Evolutionary conservation across 176 grass and related monocot genomes (phyloP).

Genomic region (Alopecurus myosuroides): DNA sequence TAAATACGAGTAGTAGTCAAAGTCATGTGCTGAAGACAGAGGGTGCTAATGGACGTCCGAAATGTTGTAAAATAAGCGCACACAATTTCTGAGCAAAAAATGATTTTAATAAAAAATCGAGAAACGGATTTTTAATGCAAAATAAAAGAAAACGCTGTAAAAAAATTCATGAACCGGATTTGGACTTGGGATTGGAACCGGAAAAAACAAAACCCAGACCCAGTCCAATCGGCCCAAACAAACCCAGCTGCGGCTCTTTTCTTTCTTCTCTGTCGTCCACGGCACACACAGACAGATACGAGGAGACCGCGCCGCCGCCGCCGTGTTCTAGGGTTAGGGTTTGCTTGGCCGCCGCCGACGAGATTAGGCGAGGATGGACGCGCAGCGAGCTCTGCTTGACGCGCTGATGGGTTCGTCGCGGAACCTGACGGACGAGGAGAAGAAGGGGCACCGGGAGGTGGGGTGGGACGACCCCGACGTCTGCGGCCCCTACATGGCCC

Average conservation of each 20-base stretch:
- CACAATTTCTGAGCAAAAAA: too few relatives aligned
- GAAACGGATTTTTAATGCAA: too few relatives aligned
- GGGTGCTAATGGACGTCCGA: too few relatives aligned
- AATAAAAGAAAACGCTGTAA: too few relatives aligned
- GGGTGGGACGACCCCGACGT: constrained; percentile 17
- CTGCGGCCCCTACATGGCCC: background rate
- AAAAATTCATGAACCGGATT: too few relatives aligned
- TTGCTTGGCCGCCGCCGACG: background rate
- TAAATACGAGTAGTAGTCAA: too few relatives aligned
- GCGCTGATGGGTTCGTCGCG: constrained; percentile 6
- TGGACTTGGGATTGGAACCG: too few relatives aligned
- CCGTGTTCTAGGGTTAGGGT: background rate
- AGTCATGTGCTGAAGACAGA: too few relatives aligned
- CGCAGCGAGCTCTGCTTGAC: constrained; percentile 9
- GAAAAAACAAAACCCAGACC: too few relatives aligned
- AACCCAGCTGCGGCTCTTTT: background rate
- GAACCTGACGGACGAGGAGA: constrained; percentile 18
- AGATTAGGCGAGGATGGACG: background rate
- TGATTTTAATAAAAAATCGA: too few relatives aligned
- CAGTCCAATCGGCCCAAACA: background rate
- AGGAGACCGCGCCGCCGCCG: background rate
- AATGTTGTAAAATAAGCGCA: too few relatives aligned
- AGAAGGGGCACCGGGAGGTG: constrained; percentile 15
- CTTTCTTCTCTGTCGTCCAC: background rate
- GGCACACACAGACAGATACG: too few relatives aligned